Percentiles rank a stretch among this genome's conserved stretches.
These are phyloP conservation scores for Pilaira anomala DNA, from an alignment of 192 early-diverging fungal genomes.

Conservation along the genomic window DNA sequence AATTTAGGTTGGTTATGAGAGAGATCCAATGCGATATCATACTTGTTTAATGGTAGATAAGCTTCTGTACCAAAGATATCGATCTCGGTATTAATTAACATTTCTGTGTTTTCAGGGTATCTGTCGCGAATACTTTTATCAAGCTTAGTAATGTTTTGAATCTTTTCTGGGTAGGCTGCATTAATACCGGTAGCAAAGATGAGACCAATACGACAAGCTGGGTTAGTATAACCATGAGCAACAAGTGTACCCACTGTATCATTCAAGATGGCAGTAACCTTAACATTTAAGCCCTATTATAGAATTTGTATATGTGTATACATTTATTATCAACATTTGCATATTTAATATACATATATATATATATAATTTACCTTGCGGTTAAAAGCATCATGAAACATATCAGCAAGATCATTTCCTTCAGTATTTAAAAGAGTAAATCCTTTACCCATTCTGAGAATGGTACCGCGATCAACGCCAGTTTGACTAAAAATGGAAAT, in stretches of 20 bases:
- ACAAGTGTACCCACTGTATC: conserved; percentile 95
- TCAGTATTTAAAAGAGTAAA: conserved; percentile 73
- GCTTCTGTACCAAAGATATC: conserved; percentile 74
- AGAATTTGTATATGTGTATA: background rate
- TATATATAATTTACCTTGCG: conserved; percentile 46
- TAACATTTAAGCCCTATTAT: conserved; percentile 58
- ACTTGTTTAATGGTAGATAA: conserved; percentile 82
- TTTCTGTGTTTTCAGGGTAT: conserved; percentile 57
- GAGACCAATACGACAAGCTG: conserved; percentile 76
- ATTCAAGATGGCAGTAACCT: conserved; percentile 88
- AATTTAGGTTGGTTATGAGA: conserved; percentile 74
- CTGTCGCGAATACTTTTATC: conserved; percentile 38
- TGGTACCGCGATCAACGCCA: conserved; percentile 47
- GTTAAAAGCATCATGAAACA: conserved; percentile 79
- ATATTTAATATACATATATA: background rate
- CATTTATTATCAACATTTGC: background rate
- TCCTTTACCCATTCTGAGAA: conserved; percentile 77
- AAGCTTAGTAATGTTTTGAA: conserved; percentile 77
- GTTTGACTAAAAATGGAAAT: conserved; percentile 44
- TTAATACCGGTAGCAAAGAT: conserved; percentile 96
- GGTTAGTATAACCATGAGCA: conserved; percentile 82
- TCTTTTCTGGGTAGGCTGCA: conserved; percentile 89
- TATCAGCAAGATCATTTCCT: conserved; percentile 79
- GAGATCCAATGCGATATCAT: conserved; percentile 81
- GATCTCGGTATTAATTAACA: conserved; percentile 97